Evolutionary conservation across 441 rosid species (phyloP).

Genomic region (Corymbia calophylla): DNA sequence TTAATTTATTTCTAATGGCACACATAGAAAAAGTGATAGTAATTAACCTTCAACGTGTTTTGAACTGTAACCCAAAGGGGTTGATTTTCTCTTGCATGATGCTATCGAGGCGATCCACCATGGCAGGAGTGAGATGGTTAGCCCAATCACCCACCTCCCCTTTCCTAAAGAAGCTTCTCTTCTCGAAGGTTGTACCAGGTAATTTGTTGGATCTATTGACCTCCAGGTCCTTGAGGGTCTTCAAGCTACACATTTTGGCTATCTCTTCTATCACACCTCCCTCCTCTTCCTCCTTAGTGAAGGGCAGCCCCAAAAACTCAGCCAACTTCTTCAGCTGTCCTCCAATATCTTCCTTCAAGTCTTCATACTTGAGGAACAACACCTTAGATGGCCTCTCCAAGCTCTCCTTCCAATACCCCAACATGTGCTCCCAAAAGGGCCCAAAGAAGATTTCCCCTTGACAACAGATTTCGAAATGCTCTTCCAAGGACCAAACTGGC

Average conservation of each 20-base stretch:
- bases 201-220: background rate
- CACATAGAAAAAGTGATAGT: no score
- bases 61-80: no score
- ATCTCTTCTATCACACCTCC: no score
- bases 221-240: background rate
- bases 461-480: background rate
- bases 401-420: background rate
- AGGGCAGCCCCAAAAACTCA: no score
- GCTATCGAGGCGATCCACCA: background rate
- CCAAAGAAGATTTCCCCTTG: background rate
- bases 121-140: background rate
- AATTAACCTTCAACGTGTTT: no score
- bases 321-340: no score
- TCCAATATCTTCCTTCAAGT: background rate
- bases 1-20: no score
- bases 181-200: rapidly evolving
- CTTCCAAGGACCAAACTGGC: background rate
- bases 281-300: no score
- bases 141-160: background rate
- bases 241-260: no score
- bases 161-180: background rate
- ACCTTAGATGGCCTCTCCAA: background rate
- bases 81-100: background rate
- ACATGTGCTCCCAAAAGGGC: background rate
- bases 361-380: background rate